Conservation (phyloP, 148 eudicot species). For the Silene conica region DNA sequence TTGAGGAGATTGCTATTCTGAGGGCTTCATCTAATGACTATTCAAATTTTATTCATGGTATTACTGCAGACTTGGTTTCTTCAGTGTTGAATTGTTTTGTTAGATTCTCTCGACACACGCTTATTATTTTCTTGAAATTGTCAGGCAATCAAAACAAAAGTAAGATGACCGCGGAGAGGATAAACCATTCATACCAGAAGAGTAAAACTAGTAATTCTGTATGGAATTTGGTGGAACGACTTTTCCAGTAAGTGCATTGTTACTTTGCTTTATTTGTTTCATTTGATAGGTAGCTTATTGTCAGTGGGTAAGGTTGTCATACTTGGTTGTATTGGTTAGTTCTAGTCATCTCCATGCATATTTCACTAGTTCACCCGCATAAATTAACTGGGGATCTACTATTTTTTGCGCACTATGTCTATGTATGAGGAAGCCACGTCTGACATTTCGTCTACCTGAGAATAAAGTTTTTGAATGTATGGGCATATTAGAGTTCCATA, state of each 20-base stretch:
- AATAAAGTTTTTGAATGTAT: too few relatives aligned
- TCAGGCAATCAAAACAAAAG: slow-evolving; percentile 25
- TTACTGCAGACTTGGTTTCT: not conserved
- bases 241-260: slow-evolving; percentile 39
- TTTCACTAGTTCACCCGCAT: too few relatives aligned
- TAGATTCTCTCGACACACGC: not conserved
- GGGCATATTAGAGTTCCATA: too few relatives aligned
- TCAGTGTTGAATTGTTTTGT: slow-evolving; percentile 5
- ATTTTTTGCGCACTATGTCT: too few relatives aligned
- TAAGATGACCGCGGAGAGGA: slow-evolving; percentile 17
- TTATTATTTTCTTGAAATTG: slow-evolving; percentile 6
- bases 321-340: not conserved
- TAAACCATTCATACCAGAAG: slow-evolving; percentile 23
- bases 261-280: not conserved
- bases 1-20: slow-evolving; percentile 60
- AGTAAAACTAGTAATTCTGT: slow-evolving; percentile 28
- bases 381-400: too few relatives aligned
- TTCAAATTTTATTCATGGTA: slow-evolving; percentile 38
- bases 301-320: not conserved
- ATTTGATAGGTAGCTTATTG: not conserved
- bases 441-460: too few relatives aligned
- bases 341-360: not conserved
- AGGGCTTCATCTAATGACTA: slow-evolving; percentile 31
- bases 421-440: too few relatives aligned
- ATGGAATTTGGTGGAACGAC: slow-evolving; percentile 44